Conservation (phyloP, 129 eudicot genomes). For the Lactuca sativa region DNA sequence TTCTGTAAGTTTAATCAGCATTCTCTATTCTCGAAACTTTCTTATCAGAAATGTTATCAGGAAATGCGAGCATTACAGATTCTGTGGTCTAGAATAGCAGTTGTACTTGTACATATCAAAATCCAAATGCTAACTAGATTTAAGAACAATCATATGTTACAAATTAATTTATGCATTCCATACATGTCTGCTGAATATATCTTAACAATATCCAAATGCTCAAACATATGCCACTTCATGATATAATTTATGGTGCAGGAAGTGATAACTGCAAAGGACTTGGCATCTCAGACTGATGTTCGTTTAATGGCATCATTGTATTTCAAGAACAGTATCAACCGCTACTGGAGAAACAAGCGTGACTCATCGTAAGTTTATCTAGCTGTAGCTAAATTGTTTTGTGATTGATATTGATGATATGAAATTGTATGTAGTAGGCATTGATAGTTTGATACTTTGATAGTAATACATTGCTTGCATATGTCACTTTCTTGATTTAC, state of each 20-base stretch:
- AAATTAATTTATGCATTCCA: not conserved
- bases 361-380: constrained; percentile 54
- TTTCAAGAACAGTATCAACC: constrained; percentile 75
- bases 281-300: constrained; percentile 70
- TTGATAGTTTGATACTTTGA: not conserved
- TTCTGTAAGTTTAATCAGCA: constrained; percentile 7
- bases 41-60: not conserved
- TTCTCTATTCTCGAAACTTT: not conserved
- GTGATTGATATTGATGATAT: constrained; percentile 2
- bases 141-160: not conserved
- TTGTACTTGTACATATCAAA: constrained; percentile 13
- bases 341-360: constrained; percentile 86
- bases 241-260: constrained; percentile 52
- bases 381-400: not conserved
- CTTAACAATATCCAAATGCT: not conserved
- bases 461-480: no score
- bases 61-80: not conserved
- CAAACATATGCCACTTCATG: constrained; percentile 2
- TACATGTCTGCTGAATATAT: not conserved
- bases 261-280: constrained; percentile 72
- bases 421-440: constrained; percentile 10
- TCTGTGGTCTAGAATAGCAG: not conserved
- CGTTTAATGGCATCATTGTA: constrained; percentile 89
- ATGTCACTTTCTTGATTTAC: not conserved
- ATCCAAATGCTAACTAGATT: constrained; percentile 4